These are phyloP conservation scores for Sclerotinia glacialis DNA, from an alignment of 2,329 filamentous ascomycete species.

Conservation along the genomic window DNA sequence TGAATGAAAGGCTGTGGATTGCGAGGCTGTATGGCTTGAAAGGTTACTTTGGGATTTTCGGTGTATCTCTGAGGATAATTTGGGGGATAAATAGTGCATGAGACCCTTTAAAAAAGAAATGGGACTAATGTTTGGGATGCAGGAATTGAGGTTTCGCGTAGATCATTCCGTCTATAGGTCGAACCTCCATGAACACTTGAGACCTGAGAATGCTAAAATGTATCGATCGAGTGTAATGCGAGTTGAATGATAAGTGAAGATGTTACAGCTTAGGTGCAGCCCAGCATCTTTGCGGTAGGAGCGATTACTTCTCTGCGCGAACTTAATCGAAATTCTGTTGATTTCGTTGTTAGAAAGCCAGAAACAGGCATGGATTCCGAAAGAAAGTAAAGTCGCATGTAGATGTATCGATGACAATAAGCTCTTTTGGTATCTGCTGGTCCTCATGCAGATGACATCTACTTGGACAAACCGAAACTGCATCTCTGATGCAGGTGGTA, in stretches of 20 bases:
- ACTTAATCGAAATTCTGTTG: not conserved
- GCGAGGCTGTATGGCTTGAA: not conserved
- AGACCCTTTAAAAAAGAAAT: not conserved
- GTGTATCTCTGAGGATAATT: not conserved
- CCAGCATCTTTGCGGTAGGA: not conserved
- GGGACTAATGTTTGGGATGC: not conserved
- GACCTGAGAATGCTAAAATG: not conserved
- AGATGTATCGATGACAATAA: not conserved
- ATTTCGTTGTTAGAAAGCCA: not conserved
- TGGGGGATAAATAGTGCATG: not conserved
- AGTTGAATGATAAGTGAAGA: not conserved
- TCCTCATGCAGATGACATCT: too few species aligned
- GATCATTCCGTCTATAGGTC: not conserved
- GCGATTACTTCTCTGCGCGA: not conserved
- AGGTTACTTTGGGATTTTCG: not conserved
- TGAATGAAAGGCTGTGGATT: not conserved
- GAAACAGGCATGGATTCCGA: not conserved
- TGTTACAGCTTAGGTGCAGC: not conserved
- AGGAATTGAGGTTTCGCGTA: not conserved
- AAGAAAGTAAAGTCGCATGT: not conserved
- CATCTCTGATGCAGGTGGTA: not conserved
- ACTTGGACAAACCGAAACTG: too few species aligned
- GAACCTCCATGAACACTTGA: not conserved
- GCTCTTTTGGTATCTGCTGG: not conserved
- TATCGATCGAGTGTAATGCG: not conserved